Conservation (phyloP, 2,329 filamentous ascomycete genomes). For the Colletotrichum camelliae region DNA sequence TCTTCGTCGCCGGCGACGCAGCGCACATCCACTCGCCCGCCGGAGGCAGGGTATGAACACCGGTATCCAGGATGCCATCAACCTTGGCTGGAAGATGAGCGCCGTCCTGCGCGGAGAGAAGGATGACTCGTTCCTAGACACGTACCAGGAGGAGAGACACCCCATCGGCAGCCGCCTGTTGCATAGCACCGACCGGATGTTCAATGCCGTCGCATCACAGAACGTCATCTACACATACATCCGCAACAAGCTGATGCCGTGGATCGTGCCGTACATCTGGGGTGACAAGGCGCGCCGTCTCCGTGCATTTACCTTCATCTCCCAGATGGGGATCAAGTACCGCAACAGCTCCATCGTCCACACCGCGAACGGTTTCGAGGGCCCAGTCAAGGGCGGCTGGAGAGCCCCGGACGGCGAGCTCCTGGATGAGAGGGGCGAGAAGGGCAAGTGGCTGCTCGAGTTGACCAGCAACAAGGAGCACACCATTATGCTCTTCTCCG, state of each 20-base stretch:
- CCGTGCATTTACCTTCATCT: conserved; percentile 38
- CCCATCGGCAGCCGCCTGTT: conserved; percentile 50
- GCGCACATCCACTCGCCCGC: conserved; percentile 39
- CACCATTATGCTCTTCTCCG: conserved; percentile 38
- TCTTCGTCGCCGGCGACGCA: conserved; percentile 37
- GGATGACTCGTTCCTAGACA: conserved; percentile 46
- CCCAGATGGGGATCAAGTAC: conserved; percentile 49
- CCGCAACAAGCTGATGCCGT: conserved; percentile 42
- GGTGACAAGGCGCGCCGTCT: conserved; percentile 23
- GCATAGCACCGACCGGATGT: conserved; percentile 44
- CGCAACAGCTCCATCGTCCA: conserved; percentile 41
- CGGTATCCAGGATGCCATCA: conserved; percentile 37
- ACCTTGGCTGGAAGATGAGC: conserved; percentile 40
- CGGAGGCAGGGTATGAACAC: conserved; percentile 43
- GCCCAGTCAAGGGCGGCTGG: conserved; percentile 49
- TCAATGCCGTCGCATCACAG: conserved; percentile 40
- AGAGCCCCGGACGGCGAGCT: conserved; percentile 46
- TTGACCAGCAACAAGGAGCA: conserved; percentile 29
- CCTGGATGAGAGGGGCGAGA: not conserved
- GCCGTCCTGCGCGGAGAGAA: conserved; percentile 15
- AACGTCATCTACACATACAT: conserved; percentile 39
- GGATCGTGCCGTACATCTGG: conserved; percentile 41
- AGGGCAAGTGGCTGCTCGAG: conserved; percentile 27
- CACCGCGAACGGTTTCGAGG: conserved; percentile 33
- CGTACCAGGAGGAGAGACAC: conserved; percentile 52